Percentiles rank a stretch among this genome's conserved stretches.
Evolutionary conservation across 2,329 filamentous ascomycete genomes (phyloP).

Genomic region (Truncatella angustata): DNA sequence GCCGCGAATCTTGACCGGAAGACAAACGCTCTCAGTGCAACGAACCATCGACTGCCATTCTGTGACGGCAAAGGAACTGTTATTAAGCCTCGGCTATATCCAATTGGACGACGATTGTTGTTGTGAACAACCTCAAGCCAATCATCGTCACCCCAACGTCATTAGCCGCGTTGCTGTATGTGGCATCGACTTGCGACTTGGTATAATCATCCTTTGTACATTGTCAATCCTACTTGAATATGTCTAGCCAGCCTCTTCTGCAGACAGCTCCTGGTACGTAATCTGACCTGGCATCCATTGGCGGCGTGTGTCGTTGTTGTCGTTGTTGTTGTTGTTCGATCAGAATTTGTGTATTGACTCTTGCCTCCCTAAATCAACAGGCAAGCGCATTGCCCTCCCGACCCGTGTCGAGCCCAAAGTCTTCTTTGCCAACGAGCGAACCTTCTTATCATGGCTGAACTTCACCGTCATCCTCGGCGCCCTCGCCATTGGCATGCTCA

Average conservation of each 20-base stretch:
- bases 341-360: neutral
- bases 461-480: slow-evolving; percentile 98
- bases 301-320: neutral
- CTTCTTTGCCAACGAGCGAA: slow-evolving; percentile 99
- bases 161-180: neutral
- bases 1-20: neutral
- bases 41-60: neutral
- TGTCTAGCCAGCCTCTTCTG: slow-evolving; percentile 96
- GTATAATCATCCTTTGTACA: too few relatives aligned
- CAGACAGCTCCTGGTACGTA: slow-evolving; percentile 83
- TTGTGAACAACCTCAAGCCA: neutral
- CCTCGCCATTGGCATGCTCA: slow-evolving; percentile 92
- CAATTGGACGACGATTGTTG: neutral
- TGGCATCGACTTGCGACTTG: too few relatives aligned
- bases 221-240: slow-evolving; percentile 44
- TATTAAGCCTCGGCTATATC: neutral
- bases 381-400: slow-evolving; percentile 97
- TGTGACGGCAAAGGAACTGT: neutral
- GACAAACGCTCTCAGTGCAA: neutral
- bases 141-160: slow-evolving; percentile 1
- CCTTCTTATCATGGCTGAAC: slow-evolving; percentile 99
- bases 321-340: neutral
- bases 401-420: slow-evolving; percentile 99
- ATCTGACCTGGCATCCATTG: slow-evolving; percentile 11
- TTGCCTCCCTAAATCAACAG: slow-evolving; percentile 45